These are phyloP conservation scores for Phytopythium chamaehyphon DNA, from an alignment of 352 stramenopile genomes.

Conservation along the genomic window DNA sequence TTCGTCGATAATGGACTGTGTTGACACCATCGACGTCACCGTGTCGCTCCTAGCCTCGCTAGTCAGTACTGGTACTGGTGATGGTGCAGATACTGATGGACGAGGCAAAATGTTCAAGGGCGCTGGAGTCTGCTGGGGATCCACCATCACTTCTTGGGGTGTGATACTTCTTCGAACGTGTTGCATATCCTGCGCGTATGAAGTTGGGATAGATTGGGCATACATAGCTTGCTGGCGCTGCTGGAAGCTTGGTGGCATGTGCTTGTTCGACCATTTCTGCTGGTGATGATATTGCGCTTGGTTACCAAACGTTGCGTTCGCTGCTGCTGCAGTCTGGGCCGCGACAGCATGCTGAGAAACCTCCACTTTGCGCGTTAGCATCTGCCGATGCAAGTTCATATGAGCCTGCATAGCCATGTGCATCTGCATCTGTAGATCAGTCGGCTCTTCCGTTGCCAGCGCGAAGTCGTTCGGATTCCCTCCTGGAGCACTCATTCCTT, in stretches of 20 bases:
- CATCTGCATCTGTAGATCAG: constrained; percentile 78
- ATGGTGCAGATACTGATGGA: neutral
- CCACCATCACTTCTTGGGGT: neutral
- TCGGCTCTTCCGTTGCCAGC: constrained; percentile 44
- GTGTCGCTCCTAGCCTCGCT: neutral
- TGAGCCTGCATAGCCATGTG: constrained; percentile 85
- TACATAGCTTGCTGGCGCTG: constrained; percentile 10
- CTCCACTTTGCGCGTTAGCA: constrained; percentile 83
- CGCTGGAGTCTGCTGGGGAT: neutral
- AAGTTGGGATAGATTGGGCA: neutral
- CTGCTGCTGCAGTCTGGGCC: constrained; percentile 14
- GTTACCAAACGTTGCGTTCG: constrained; percentile 4
- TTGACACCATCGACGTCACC: neutral
- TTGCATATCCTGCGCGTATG: neutral
- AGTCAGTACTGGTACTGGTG: neutral
- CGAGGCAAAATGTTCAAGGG: constrained; percentile 2
- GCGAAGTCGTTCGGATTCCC: constrained; percentile 38
- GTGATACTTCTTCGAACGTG: constrained; percentile 1
- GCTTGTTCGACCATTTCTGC: constrained; percentile 9
- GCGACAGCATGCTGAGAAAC: constrained; percentile 50
- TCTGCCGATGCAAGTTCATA: constrained; percentile 86
- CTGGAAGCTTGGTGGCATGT: constrained; percentile 19
- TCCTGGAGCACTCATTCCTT: constrained; percentile 20
- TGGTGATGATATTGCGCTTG: constrained; percentile 14
- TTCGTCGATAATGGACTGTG: constrained; percentile 1